Base-by-base conservation (phyloP, 164 flowering plant genomes). In the Litsea cubeba region DNA sequence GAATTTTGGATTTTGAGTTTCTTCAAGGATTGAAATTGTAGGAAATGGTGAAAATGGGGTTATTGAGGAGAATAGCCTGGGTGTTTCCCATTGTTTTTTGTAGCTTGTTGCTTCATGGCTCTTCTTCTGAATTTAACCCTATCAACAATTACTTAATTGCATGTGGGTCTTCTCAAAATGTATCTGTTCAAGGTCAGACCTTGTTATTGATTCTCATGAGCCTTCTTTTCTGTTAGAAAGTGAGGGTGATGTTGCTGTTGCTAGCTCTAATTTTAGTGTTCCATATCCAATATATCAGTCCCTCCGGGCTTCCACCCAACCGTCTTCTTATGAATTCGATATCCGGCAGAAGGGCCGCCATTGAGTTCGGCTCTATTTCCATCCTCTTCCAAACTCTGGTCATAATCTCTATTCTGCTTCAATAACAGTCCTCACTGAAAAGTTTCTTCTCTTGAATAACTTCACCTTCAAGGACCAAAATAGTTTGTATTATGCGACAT, bases 161-260 rank as follows among this genome's bases (percentile, higher is more conserved):
- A 40, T 93, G 98, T 81, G 98, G 97, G 70, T 88, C 98, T 78
- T 68, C 92, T 20, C 80, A 82, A 78, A 85, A 84, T 70, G 83
- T 93, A 64, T 82, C 87, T 14, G 79, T 81, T 71, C 84, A 85
- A 78, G 91, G 88, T 73, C 84, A 84, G 72, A 87, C 83, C 46
- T 81, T 80, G 77, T 87, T 73, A 90, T 95, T 68, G 98, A 93
- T 84, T 81, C 88, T 22, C 69, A 12, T 26, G 90, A 87, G 35
- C 82, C 92, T 72, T 84, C 89, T 14, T 69, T 86, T 73, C 71
- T 72, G 35, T 62, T 88, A 30, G 83, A 85, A 74, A 68, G 63
- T 76, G 79, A 75, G 69, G 87, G 75, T 60, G 72, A 72, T 81
- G 78, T 89, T 28, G 18, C 75, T 63, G 74, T 76, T 79, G 81